A percentile compares a stretch with the other conserved stretches of the same genome.
Conservation (phyloP, 202 grass and related monocot genomes). For the Setaria viridis region DNA sequence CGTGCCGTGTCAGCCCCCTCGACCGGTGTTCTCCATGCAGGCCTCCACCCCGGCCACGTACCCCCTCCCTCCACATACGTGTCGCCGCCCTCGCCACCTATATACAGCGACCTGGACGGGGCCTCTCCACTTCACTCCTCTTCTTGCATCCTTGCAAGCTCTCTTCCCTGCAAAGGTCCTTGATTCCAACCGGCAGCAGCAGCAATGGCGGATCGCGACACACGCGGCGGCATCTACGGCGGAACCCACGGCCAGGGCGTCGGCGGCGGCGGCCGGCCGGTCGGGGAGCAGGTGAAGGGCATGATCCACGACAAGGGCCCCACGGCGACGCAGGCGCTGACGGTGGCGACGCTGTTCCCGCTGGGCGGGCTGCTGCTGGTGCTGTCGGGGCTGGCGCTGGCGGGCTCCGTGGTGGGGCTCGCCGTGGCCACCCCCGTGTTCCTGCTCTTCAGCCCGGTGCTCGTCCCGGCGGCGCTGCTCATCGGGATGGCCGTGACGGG, state of each 20-base stretch:
- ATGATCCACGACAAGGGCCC: constrained; percentile 71
- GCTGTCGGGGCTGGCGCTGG: constrained; percentile 69
- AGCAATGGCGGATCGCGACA: constrained; percentile 58
- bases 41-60: constrained; percentile 61
- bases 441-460: constrained; percentile 89
- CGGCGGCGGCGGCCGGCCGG: constrained; percentile 25
- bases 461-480: constrained; percentile 82
- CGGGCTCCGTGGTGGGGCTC: constrained; percentile 73
- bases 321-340: constrained; percentile 77
- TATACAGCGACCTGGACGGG: background rate
- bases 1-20: constrained; percentile 46
- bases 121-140: constrained; percentile 15
- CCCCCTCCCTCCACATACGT: constrained; percentile 50
- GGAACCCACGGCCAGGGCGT: constrained; percentile 4
- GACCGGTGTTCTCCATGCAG: constrained; percentile 53
- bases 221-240: constrained; percentile 29
- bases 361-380: constrained; percentile 81
- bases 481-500: constrained; percentile 79
- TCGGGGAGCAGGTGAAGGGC: constrained; percentile 51
- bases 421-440: constrained; percentile 72
- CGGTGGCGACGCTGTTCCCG: constrained; percentile 88
- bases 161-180: background rate
- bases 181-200: background rate
- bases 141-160: background rate
- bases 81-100: constrained; percentile 63